phyloP scores from a whole-genome alignment of 805 yeast species.

The Yarrowia sp. region DNA sequence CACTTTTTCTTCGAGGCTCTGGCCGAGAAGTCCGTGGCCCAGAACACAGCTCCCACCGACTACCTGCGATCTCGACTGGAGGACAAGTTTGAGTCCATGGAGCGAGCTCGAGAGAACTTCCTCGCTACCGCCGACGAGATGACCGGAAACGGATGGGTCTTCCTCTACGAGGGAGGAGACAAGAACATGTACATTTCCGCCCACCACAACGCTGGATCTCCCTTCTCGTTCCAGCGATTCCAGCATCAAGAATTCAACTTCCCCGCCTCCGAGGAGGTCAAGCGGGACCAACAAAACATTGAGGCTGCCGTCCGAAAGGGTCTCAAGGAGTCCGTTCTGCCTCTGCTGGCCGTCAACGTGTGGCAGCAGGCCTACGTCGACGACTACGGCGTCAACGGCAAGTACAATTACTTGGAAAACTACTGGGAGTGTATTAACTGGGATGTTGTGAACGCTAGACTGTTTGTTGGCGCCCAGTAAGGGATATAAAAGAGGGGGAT shows the following conservation, averaged over 20 bases:
- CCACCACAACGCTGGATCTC: constrained; percentile 88
- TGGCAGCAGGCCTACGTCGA: constrained; percentile 88
- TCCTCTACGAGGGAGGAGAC: constrained; percentile 67
- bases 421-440: constrained; percentile 82
- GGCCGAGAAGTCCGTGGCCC: constrained; percentile 31
- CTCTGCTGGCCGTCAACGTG: constrained; percentile 71
- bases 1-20: constrained; percentile 79
- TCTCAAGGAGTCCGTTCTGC: constrained; percentile 47
- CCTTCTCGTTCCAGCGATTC: constrained; percentile 57
- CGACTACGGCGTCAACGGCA: constrained; percentile 80
- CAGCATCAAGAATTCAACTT: constrained; percentile 77
- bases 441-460: constrained; percentile 45
- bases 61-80: constrained; percentile 45
- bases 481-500: not conserved
- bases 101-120: constrained; percentile 70
- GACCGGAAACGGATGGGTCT: constrained; percentile 87
- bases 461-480: constrained; percentile 28
- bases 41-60: constrained; percentile 37
- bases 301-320: constrained; percentile 47
- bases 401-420: constrained; percentile 65
- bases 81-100: constrained; percentile 69
- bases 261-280: constrained; percentile 50
- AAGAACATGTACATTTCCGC: constrained; percentile 62
- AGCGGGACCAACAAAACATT: constrained; percentile 40
- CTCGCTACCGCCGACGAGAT: constrained; percentile 66